A percentile compares a stretch with the other conserved stretches of the same genome.
Evolutionary conservation across 1,139 yeast genomes (phyloP).

Genomic region (Kodamaea sp.): DNA sequence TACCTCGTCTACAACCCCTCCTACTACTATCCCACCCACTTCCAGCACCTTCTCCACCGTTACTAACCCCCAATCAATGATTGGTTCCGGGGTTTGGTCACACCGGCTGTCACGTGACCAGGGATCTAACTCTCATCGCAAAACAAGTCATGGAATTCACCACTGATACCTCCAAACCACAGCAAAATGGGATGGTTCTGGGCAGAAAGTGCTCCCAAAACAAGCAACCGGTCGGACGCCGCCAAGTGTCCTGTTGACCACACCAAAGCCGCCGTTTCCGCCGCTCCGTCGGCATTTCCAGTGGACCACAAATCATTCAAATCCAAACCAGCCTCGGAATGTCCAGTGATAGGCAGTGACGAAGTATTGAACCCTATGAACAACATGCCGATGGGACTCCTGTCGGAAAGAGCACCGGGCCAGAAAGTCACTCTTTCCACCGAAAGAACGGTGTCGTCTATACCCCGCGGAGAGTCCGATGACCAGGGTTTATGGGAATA

Average conservation of each 20-base stretch:
- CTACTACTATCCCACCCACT: too few relatives aligned
- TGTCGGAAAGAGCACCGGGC: conserved; percentile 73
- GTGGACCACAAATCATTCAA: conserved; percentile 30
- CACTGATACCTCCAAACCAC: not conserved
- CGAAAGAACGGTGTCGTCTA: conserved; percentile 78
- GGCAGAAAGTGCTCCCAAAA: conserved; percentile 55
- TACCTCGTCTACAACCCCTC: too few relatives aligned
- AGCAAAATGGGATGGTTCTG: conserved; percentile 79
- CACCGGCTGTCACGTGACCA: not conserved
- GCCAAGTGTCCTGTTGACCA: conserved; percentile 12
- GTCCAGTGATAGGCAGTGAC: conserved; percentile 30
- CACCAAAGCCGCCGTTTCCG: conserved; percentile 5
- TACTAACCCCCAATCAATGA: too few relatives aligned
- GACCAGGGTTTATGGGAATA: conserved; percentile 90
- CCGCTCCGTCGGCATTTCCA: conserved; percentile 43
- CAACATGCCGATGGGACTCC: conserved; percentile 79
- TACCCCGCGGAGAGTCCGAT: conserved; percentile 77
- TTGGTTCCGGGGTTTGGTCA: too few relatives aligned
- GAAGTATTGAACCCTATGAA: conserved; percentile 70
- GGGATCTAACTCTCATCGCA: conserved; percentile 1
- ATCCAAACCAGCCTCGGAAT: conserved; percentile 9
- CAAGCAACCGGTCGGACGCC: too few relatives aligned
- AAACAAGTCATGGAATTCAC: not conserved
- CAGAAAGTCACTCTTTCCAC: conserved; percentile 79
- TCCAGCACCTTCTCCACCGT: too few relatives aligned